Evolutionary conservation across 2,329 filamentous ascomycete species (phyloP).

Genomic region (Calonectria pteridis): DNA sequence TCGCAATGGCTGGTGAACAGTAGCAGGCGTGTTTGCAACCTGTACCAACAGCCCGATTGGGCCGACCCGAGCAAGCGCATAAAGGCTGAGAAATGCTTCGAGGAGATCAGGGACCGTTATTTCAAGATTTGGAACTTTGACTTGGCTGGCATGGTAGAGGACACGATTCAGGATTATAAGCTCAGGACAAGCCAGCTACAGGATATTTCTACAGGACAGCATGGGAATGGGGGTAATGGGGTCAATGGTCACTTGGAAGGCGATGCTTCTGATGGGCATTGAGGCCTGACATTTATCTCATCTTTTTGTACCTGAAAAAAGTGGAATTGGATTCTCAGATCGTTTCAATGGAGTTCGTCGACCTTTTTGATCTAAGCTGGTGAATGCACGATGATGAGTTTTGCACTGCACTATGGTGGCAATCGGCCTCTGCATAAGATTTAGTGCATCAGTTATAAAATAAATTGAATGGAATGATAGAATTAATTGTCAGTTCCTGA

Average conservation of each 20-base stretch:
- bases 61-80: background rate
- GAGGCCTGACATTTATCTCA: background rate
- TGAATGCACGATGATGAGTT: no score
- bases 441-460: no score
- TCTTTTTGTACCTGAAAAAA: background rate
- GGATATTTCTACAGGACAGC: background rate
- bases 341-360: no score
- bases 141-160: background rate
- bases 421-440: no score
- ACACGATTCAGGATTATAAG: background rate
- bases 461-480: no score
- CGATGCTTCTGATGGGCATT: background rate
- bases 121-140: constrained; percentile 6
- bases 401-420: no score
- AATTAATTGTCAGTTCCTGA: no score
- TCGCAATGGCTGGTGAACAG: background rate
- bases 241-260: background rate
- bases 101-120: background rate
- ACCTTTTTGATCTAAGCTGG: no score
- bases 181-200: background rate
- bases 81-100: background rate
- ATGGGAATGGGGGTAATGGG: background rate
- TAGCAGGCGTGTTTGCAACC: background rate
- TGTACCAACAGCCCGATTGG: background rate
- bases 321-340: background rate